These are phyloP conservation scores for Herpetomonas samuelpessoai DNA, from an alignment of 208 protist genomes.

Conservation along the genomic window DNA sequence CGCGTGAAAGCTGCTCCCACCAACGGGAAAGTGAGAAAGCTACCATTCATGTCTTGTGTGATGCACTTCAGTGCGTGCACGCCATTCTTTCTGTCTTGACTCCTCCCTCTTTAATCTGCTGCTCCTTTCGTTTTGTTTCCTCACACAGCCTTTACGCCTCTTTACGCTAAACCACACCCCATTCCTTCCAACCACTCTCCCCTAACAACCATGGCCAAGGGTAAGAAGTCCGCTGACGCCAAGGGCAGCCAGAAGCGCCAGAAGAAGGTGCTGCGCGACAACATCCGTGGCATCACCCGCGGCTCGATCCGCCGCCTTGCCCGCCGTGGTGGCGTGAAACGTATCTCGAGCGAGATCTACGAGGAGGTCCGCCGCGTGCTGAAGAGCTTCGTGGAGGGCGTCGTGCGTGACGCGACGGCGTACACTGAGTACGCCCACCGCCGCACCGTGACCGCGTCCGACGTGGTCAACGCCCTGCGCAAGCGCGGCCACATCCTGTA, in stretches of 20 bases:
- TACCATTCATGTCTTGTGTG: too few species aligned
- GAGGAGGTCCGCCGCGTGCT: conserved; percentile 75
- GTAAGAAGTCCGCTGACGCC: conserved; percentile 68
- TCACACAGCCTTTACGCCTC: too few species aligned
- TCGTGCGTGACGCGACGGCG: conserved; percentile 77
- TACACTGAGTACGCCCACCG: conserved; percentile 79
- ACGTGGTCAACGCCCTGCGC: conserved; percentile 83
- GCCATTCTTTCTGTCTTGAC: too few species aligned
- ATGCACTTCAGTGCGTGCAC: too few species aligned
- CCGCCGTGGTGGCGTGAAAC: conserved; percentile 91
- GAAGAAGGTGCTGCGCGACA: conserved; percentile 87
- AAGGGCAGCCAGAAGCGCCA: conserved; percentile 79
- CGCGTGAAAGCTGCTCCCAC: too few species aligned
- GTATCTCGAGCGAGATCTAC: conserved; percentile 77
- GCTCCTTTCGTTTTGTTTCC: too few species aligned
- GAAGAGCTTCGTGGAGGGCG: conserved; percentile 78
- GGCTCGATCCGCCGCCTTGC: conserved; percentile 89
- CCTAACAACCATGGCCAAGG: conserved; percentile 55
- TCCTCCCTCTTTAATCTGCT: too few species aligned
- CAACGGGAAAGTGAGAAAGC: too few species aligned
- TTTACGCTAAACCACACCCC: not conserved
- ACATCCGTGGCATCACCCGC: conserved; percentile 83
- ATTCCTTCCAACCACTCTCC: not conserved
- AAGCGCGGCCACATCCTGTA: conserved; percentile 78
- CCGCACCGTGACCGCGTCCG: conserved; percentile 60